Percentiles rank a stretch among this genome's conserved stretches.
These are phyloP conservation scores for Fusarium sterilihyphosum DNA, from an alignment of 2,329 filamentous ascomycete species.

Conservation along the genomic window DNA sequence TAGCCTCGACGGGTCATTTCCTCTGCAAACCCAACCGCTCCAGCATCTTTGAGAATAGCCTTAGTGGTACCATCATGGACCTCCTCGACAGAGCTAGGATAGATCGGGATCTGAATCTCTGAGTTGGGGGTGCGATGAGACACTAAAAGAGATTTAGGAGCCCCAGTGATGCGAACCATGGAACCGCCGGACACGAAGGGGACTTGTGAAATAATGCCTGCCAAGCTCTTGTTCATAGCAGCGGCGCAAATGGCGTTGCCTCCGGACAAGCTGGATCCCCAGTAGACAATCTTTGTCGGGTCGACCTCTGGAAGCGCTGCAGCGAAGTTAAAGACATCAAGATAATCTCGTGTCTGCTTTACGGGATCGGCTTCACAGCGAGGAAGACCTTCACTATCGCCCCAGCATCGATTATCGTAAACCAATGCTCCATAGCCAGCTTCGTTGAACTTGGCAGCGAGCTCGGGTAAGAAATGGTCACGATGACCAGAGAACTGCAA, in stretches of 20 bases:
- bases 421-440: background rate
- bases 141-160: accelerated
- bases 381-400: background rate
- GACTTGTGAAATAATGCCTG: background rate
- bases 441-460: background rate
- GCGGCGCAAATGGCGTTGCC: background rate
- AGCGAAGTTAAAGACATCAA: background rate
- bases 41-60: background rate
- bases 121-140: accelerated
- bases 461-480: background rate
- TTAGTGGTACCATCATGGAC: background rate
- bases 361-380: background rate
- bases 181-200: background rate
- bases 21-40: background rate
- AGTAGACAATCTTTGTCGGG: background rate
- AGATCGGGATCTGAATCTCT: background rate
- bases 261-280: background rate
- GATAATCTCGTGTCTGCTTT: background rate
- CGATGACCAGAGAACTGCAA: background rate
- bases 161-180: background rate
- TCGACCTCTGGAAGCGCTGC: background rate
- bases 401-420: background rate
- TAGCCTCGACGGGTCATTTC: background rate
- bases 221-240: background rate
- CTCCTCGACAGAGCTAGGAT: background rate